Evolutionary conservation across 2,329 filamentous ascomycete species (phyloP).

Genomic region (Paracamarosporium sp.): DNA sequence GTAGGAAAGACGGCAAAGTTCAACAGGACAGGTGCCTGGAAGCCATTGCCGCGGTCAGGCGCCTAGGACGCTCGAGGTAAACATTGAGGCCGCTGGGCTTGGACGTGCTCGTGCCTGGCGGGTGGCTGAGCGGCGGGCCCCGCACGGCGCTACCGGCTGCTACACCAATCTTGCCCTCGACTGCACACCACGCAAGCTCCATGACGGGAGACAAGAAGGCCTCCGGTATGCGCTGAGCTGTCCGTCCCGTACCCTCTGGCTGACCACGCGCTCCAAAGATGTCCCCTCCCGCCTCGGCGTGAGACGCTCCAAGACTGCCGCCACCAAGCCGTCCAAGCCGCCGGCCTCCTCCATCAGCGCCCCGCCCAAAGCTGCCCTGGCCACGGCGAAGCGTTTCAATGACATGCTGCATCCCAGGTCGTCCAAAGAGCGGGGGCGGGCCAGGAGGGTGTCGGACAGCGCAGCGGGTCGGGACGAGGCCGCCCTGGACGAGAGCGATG

Average conservation of each 20-base stretch:
- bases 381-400: conserved; percentile 34
- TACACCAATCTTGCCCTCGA: too few species aligned
- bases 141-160: neutral
- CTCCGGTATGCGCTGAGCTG: conserved; percentile 29
- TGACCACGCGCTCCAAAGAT: conserved; percentile 20
- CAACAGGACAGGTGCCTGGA: conserved; percentile 38
- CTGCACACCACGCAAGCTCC: neutral
- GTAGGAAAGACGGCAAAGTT: conserved; percentile 24
- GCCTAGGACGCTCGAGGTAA: conserved; percentile 20
- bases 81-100: conserved; percentile 26
- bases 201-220: conserved; percentile 41
- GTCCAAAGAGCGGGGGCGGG: conserved; percentile 17
- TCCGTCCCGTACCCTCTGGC: neutral
- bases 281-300: conserved; percentile 31
- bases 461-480: neutral
- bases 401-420: conserved; percentile 34
- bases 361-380: conserved; percentile 39
- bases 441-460: conserved; percentile 3
- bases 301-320: conserved; percentile 30
- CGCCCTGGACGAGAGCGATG: conserved; percentile 5
- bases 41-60: conserved; percentile 36
- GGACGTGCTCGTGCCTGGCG: conserved; percentile 5
- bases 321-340: conserved; percentile 31
- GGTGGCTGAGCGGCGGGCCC: conserved; percentile 3
- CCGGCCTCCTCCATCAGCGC: conserved; percentile 28